Conservation (phyloP, 331 rosid genomes). For the Ulmus americana region DNA sequence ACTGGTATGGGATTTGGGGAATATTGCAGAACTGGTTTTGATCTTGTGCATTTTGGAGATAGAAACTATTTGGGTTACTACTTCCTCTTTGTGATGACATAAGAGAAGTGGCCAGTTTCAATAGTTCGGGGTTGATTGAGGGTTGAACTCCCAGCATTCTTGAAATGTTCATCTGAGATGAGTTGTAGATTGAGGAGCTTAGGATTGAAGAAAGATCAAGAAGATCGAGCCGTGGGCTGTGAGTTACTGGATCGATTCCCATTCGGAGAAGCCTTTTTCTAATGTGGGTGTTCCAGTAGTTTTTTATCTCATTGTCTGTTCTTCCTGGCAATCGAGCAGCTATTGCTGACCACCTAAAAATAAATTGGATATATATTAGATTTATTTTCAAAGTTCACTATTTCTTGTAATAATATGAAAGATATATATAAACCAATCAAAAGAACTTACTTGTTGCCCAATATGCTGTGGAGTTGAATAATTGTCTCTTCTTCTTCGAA, state of each 20-base stretch:
- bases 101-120: slow-evolving; percentile 59
- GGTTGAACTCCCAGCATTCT: slow-evolving; percentile 42
- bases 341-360: slow-evolving; percentile 81
- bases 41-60: slow-evolving; percentile 28
- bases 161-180: slow-evolving; percentile 42
- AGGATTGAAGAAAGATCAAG: slow-evolving; percentile 65
- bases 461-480: slow-evolving; percentile 74
- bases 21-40: slow-evolving; percentile 21
- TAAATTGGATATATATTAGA: neutral
- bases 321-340: slow-evolving; percentile 88
- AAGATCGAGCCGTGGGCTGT: slow-evolving; percentile 69
- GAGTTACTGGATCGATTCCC: slow-evolving; percentile 97
- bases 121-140: slow-evolving; percentile 49
- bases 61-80: slow-evolving; percentile 18
- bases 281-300: slow-evolving; percentile 95
- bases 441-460: slow-evolving; percentile 72
- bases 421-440: neutral
- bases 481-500: slow-evolving; percentile 94
- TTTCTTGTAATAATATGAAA: neutral
- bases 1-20: slow-evolving; percentile 31
- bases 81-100: slow-evolving; percentile 32
- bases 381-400: neutral
- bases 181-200: slow-evolving; percentile 36
- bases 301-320: slow-evolving; percentile 88
- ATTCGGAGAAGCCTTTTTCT: slow-evolving; percentile 73